Evolutionary conservation across 495 filamentous ascomycete genomes (phyloP), one percentile per base, ranked within the genome.

Genomic region (Lasiosphaeria ovina): DNA sequence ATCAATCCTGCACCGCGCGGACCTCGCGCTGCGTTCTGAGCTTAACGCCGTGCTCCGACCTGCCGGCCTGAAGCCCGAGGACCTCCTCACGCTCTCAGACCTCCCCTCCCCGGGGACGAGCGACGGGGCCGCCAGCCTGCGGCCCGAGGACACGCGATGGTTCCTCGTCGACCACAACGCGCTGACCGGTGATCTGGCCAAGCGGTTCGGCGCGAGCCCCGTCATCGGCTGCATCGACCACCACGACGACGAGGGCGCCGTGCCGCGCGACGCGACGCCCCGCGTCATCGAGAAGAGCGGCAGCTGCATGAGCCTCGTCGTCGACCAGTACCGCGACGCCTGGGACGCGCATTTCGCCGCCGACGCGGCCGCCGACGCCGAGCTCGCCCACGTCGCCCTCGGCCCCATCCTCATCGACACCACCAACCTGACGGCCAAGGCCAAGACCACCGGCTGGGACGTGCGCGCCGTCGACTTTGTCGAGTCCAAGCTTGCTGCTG

Each of bases 101-200:
- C 71, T 87, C 0, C 75, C 76, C 8, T 54, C 62, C 2, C 35
- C 51, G 6, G 49, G 51, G 24, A 55, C 24, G 24, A 24, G 24
- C 24, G 24, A 24, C 24, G 24, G 24, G 24, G 24, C 24, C 24
- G 24, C 24, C 24, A 24, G 56, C 4, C 64, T 78, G 9, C 57
- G 53, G 6, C 62, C 76, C 4, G 65, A 74, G 40, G 66, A 73
- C 44, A 81, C 81, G 17, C 74, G 71, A 38, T 87, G 84, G 82
- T 72, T 91, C 1, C 79, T 98, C 11, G 91, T 98, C 1, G 94
- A 98, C 74, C 95, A 97, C 82, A 98, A 98, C 67, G 84, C 79
- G 3, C 76, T 92, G 16, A 85, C 87, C 11, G 84, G 86, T 1
- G 55, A 69, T 12, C 76, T 86, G 53, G 74, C 70, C 47, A 49